phyloP scores from a whole-genome alignment of 345 rosid genomes.

The Hibiscus trionum region DNA sequence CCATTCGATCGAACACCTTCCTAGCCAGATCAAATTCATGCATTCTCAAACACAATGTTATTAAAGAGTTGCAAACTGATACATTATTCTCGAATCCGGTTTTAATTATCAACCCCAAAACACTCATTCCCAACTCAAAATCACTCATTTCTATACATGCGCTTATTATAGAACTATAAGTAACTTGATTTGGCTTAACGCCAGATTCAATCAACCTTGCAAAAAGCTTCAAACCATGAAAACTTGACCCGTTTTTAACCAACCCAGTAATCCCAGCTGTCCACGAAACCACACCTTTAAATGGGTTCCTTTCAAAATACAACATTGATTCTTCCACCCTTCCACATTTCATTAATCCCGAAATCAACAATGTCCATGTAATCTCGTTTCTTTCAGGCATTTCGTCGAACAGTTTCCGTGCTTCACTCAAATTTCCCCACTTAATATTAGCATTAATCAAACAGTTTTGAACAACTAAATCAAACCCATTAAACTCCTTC shows the following conservation, averaged over 20 bases:
- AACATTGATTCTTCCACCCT: constrained; percentile 39
- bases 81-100: constrained; percentile 32
- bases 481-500: constrained; percentile 39
- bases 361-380: constrained; percentile 48
- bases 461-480: constrained; percentile 43
- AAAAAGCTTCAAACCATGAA: constrained; percentile 41
- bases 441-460: constrained; percentile 25
- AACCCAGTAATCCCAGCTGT: constrained; percentile 47
- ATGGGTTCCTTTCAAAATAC: constrained; percentile 47
- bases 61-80: constrained; percentile 45
- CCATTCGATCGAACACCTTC: constrained; percentile 40
- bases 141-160: constrained; percentile 33
- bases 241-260: constrained; percentile 35
- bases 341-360: constrained; percentile 48
- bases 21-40: constrained; percentile 33
- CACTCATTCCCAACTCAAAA: constrained; percentile 29
- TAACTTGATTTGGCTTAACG: constrained; percentile 40
- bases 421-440: constrained; percentile 40
- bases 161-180: constrained; percentile 37
- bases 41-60: constrained; percentile 41
- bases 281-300: constrained; percentile 45
- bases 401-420: constrained; percentile 44
- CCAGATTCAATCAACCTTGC: constrained; percentile 31
- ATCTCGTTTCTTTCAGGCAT: constrained; percentile 54
- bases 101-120: constrained; percentile 41